phyloP scores from a whole-genome alignment of 1,284 basidiomycete species.

The Peniophora sp. region DNA sequence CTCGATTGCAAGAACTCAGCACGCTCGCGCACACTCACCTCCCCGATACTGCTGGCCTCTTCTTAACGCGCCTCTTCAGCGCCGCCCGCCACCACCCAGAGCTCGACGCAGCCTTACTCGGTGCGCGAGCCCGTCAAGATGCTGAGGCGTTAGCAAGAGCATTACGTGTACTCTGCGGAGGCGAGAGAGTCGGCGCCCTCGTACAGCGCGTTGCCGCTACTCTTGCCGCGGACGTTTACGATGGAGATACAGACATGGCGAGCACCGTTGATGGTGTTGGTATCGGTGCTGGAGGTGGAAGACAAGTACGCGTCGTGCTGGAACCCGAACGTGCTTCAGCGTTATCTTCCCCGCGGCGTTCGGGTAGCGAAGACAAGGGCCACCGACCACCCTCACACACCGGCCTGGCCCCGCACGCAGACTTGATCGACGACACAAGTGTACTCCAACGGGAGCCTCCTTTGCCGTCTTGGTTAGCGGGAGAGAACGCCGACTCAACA shows the following conservation, averaged over 20 bases:
- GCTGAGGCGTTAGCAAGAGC: conserved; percentile 57
- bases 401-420: background rate
- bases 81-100: conserved; percentile 64
- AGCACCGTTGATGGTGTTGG: no score
- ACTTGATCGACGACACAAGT: no score
- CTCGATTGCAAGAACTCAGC: conserved; percentile 18
- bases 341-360: background rate
- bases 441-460: background rate
- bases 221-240: background rate
- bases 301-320: conserved; percentile 4
- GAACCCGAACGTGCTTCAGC: background rate
- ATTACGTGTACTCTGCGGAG: conserved; percentile 51
- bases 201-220: conserved; percentile 19
- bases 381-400: no score
- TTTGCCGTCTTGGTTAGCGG: background rate
- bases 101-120: conserved; percentile 63
- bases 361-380: background rate
- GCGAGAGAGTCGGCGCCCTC: conserved; percentile 44
- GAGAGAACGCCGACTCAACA: conserved; percentile 5
- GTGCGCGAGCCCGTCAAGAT: conserved; percentile 48
- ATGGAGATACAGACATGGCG: conserved; percentile 2
- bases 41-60: conserved; percentile 46
- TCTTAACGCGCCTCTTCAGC: conserved; percentile 63
- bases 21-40: conserved; percentile 31
- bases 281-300: background rate